Percentiles rank a stretch among this genome's conserved stretches.
Conservation (phyloP, 2,329 filamentous ascomycete genomes). For the Drechmeria coniospora region DNA sequence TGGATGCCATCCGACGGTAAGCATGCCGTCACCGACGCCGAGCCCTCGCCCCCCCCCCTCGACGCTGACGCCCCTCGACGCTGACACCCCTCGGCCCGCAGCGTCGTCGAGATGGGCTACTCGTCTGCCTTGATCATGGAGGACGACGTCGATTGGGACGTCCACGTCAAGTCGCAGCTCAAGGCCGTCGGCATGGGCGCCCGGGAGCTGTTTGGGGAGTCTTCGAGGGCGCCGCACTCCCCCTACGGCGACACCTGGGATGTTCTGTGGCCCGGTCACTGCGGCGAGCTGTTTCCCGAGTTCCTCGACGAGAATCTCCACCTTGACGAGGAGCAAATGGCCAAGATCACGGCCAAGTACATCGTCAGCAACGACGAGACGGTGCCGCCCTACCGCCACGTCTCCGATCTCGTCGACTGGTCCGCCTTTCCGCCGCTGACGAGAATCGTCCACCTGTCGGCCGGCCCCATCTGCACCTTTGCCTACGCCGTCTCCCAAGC, state of each 20-base stretch:
- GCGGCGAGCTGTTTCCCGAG: conserved; percentile 20
- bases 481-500: conserved; percentile 28
- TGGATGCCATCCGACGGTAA: conserved; percentile 18
- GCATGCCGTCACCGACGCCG: too few species aligned
- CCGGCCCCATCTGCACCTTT: conserved; percentile 24
- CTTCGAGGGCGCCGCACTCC: conserved; percentile 8
- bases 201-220: conserved; percentile 1
- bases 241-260: conserved; percentile 36
- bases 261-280: conserved; percentile 32
- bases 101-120: conserved; percentile 17
- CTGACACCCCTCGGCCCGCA: too few species aligned
- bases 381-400: conserved; percentile 13
- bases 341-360: conserved; percentile 5
- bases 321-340: conserved; percentile 3
- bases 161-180: conserved; percentile 15
- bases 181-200: conserved; percentile 3
- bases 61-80: too few species aligned
- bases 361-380: conserved; percentile 16
- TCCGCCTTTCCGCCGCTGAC: conserved; percentile 23
- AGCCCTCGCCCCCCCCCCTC: too few species aligned
- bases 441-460: conserved; percentile 25
- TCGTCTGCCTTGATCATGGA: conserved; percentile 26
- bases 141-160: conserved; percentile 29
- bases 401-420: conserved; percentile 11
- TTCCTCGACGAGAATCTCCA: conserved; percentile 9